Base-by-base conservation (phyloP, 371 early-diverging fungal genomes). In the Mortierella sp. region DNA sequence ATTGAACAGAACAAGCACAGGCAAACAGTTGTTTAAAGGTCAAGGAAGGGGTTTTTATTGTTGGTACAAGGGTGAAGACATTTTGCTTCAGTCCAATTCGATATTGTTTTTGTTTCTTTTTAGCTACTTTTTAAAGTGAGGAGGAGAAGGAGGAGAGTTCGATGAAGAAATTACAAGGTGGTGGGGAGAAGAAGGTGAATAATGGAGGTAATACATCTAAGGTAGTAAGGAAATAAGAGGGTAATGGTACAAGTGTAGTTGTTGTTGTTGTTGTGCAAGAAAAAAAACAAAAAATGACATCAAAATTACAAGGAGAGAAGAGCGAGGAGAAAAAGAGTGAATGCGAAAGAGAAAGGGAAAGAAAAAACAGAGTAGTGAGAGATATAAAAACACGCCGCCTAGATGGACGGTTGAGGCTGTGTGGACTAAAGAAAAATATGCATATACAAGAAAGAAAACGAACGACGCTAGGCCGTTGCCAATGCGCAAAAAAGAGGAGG, bases 71-170 rank as follows among this genome's bases (percentile, higher is more conserved):
- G 28, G 3, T 14, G 48, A 14, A 48, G 14, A 48, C 9, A 31
- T n/a, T 10, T 57, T 26, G 26, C 60, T n/a, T n/a, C 60, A 60
- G 60, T 60, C 60, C 31, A 16, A 16, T 60, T 60, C 60, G 16
- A 60, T 60, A 60, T 60, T 60, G 28, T 60, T 60, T 60, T 60
- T 60, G 60, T 60, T 31, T 3, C 31, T 60, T 60, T 60, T 58
- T 26, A 7, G 60, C 16, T 60, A 6, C 31, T 26, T 28, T 60
- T 60, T 60, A 14, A 7, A 28, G 31, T 28, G 16, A 28, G 10
- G 58, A 0, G 1, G 16, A 21, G 9, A 2, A 26, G 60, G 11
- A 16, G 28, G 4, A 13, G 58, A 11, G 42, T 1, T 5, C 1
- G 42, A 38, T 38, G 42, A 26, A 28, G n/a, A 31, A 60, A 60